These are phyloP conservation scores for Chlorella vulgaris DNA, from an alignment of 139 green algal species.

Conservation along the genomic window DNA sequence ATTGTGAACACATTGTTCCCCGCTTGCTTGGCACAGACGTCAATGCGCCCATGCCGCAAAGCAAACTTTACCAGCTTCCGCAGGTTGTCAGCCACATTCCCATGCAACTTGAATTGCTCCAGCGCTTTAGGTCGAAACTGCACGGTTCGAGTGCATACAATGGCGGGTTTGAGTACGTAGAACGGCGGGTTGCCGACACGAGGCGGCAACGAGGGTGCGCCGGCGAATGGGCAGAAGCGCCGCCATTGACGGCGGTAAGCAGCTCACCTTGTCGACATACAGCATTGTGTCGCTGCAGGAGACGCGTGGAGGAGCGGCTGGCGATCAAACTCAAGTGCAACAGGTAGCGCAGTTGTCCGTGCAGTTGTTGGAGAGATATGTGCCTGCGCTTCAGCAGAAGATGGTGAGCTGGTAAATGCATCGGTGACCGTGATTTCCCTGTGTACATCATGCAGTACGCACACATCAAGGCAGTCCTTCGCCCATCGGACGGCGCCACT, in stretches of 20 bases:
- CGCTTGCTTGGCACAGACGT: neutral
- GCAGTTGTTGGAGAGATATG: too few species aligned
- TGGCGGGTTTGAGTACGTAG: neutral
- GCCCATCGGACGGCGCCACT: too few species aligned
- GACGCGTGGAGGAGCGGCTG: neutral
- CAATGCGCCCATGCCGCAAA: neutral
- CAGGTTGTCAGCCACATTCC: slow-evolving; percentile 78
- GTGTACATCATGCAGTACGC: too few species aligned
- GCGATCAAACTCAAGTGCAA: too few species aligned
- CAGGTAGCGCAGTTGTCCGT: too few species aligned
- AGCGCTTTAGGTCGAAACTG: slow-evolving; percentile 89
- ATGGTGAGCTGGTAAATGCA: too few species aligned
- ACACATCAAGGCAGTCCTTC: too few species aligned
- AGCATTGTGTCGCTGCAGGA: slow-evolving; percentile 53
- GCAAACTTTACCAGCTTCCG: slow-evolving; percentile 79
- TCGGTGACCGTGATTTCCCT: too few species aligned
- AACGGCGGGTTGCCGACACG: neutral
- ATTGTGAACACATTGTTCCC: neutral
- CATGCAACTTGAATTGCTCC: slow-evolving; percentile 82
- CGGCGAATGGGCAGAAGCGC: neutral
- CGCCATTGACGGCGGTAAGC: neutral
- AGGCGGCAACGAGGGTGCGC: neutral
- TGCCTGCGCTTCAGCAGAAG: too few species aligned
- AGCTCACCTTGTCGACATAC: slow-evolving; percentile 78
- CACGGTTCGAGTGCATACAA: neutral